Evolutionary conservation across 768 basidiomycete genomes (phyloP), one percentile per base, ranked within the genome.

Genomic region (Phlebiopsis gigantea): DNA sequence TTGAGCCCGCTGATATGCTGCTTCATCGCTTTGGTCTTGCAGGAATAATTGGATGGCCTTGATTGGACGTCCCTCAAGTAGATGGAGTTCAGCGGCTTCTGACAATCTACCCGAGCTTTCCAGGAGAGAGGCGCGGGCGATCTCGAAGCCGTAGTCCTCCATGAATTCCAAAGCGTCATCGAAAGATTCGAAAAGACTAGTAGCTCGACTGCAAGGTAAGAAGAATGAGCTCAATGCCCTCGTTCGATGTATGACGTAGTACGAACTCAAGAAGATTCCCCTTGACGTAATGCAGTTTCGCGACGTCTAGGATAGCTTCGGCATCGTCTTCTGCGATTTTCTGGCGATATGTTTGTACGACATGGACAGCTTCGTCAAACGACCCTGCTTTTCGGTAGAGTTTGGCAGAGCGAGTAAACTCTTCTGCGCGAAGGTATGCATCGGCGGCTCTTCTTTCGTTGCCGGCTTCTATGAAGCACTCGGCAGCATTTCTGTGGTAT

Each of bases 121-220:
- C 10, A 84, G 71, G 3, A 87, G 63, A 0, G 68, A 66, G 0
- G 77, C 77, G 8, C 73, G 78, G 10, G 79, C 77, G 17, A 75
- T 61, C 63, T 83, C 80, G 17, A 87, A 69, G 45, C 77, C 78
- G 46, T 75, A 74, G 5, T 80, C 75, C 45, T 82, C 77, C 9
- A 81, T 72, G 57, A 82, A 88, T 46, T 79, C 76, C n/a, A 84
- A 57, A 25, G 75, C 75, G 24, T 85, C 82, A 22, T 87, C 80
- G 0, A 71, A 63, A 1, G 75, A 71, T 0, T 68, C 57, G 57
- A 88, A 88, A 1, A 88, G 64, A 7, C 63, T 55, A 45, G 69
- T 53, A n/a, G 76, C 76, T 63, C 76, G 71, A 39, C 85, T 87
- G 17, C 8, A 17, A 39, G 12, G 34, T 39, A 17, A 60, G 7